Conservation (phyloP, 331 rosid genomes). For the Quercus lobata region DNA sequence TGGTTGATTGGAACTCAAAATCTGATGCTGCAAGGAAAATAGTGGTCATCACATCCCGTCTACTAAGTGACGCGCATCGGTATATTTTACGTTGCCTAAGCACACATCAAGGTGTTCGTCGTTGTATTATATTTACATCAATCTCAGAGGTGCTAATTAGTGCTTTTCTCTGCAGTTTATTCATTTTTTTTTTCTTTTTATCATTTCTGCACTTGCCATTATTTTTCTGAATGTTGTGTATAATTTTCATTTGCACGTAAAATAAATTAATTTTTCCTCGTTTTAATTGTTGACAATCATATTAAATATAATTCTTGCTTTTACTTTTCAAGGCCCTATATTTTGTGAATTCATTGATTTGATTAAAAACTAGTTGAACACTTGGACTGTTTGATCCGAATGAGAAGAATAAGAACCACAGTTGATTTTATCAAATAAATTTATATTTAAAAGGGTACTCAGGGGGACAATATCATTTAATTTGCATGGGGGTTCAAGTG, state of each 20-base stretch:
- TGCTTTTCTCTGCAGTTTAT: slow-evolving; percentile 2
- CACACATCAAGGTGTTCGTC: slow-evolving; percentile 61
- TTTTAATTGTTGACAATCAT: slow-evolving; percentile 1
- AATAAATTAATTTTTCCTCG: not conserved
- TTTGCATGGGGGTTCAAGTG: not conserved
- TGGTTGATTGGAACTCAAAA: slow-evolving; percentile 64
- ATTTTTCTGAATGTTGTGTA: not conserved
- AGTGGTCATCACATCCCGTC: slow-evolving; percentile 67
- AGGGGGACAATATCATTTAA: not conserved
- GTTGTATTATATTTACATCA: slow-evolving; percentile 71
- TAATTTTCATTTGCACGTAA: not conserved
- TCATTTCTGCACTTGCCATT: not conserved
- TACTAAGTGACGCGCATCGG: slow-evolving; percentile 92
- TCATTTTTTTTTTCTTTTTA: not conserved
- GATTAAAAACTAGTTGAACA: not conserved
- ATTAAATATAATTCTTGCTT: not conserved
- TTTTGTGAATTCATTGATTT: not conserved
- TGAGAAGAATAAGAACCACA: not conserved
- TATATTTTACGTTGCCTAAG: slow-evolving; percentile 83
- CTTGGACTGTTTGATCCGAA: not conserved
- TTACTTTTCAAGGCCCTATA: not conserved
- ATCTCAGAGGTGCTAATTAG: slow-evolving; percentile 81
- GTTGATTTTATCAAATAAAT: not conserved
- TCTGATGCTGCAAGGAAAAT: slow-evolving; percentile 52
- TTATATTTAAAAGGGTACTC: not conserved